Evolutionary conservation across 192 early-diverging fungal genomes (phyloP).

Genomic region (Linderina pennispora): DNA sequence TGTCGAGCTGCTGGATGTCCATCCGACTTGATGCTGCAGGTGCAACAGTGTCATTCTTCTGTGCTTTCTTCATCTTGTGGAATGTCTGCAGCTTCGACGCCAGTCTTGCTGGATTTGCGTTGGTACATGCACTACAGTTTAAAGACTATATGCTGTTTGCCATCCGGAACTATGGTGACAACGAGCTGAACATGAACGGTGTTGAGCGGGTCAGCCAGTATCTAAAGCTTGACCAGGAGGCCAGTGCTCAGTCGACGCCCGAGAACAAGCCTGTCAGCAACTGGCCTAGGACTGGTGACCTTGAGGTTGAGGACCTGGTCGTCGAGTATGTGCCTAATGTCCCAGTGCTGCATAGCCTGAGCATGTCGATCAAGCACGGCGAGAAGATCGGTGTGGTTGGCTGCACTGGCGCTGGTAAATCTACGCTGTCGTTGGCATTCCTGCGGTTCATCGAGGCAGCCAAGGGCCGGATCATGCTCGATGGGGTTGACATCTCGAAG

Average conservation of each 20-base stretch:
- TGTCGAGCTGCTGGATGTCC: conserved; percentile 77
- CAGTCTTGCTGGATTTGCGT: conserved; percentile 78
- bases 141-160: conserved; percentile 71
- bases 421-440: conserved; percentile 63
- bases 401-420: conserved; percentile 80
- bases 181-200: conserved; percentile 81
- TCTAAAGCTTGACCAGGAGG: conserved; percentile 69
- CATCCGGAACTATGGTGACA: conserved; percentile 64
- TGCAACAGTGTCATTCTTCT: conserved; percentile 63
- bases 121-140: conserved; percentile 80
- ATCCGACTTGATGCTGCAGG: conserved; percentile 74
- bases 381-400: conserved; percentile 91
- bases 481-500: conserved; percentile 67
- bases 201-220: conserved; percentile 85
- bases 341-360: conserved; percentile 72
- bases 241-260: conserved; percentile 50
- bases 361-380: conserved; percentile 56
- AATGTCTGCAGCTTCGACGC: conserved; percentile 56
- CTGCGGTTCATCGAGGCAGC: conserved; percentile 72
- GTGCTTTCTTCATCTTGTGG: conserved; percentile 59
- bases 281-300: conserved; percentile 65
- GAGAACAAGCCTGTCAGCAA: conserved; percentile 41
- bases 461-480: conserved; percentile 61
- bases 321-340: conserved; percentile 72
- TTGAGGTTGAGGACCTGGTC: conserved; percentile 60